Conservation (phyloP, 441 rosid species). For the Manihot esculenta region DNA sequence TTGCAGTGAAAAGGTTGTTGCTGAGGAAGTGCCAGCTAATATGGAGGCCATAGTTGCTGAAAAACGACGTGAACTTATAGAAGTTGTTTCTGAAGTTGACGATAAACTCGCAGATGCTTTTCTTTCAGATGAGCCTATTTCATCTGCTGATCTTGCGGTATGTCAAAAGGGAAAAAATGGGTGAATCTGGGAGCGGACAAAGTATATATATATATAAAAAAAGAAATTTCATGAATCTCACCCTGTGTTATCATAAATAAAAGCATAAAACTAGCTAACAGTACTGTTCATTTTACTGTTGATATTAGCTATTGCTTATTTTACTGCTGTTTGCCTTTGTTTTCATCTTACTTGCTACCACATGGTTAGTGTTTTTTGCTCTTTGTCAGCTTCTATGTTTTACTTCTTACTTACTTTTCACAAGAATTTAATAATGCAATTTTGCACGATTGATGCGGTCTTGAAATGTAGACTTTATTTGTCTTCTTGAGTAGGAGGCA, state of each 20-base stretch:
- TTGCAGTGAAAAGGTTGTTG: slow-evolving; percentile 78
- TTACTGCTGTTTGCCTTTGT: background rate
- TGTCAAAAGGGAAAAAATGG: slow-evolving; percentile 10
- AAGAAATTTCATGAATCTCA: slow-evolving; percentile 1
- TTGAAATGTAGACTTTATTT: slow-evolving; percentile 19
- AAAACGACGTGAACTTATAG: slow-evolving; percentile 84
- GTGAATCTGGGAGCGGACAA: too few relatives aligned
- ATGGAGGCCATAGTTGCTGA: slow-evolving; percentile 75
- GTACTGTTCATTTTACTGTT: too few relatives aligned
- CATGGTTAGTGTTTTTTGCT: background rate
- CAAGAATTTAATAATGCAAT: slow-evolving; percentile 6
- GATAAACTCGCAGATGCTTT: slow-evolving; percentile 89
- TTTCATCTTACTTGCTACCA: background rate
- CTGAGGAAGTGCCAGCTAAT: slow-evolving; percentile 72
- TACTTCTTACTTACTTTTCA: background rate
- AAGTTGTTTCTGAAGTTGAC: slow-evolving; percentile 93
- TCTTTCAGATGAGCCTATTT: slow-evolving; percentile 81
- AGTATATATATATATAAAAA: too few relatives aligned
- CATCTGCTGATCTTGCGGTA: slow-evolving; percentile 83
- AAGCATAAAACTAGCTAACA: too few relatives aligned
- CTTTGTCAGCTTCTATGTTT: background rate
- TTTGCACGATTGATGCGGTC: background rate
- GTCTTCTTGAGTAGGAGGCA: slow-evolving; percentile 61
- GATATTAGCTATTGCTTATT: background rate
- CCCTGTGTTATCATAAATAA: background rate